These are phyloP conservation scores for Mycena filopes DNA, from an alignment of 768 basidiomycete species.

Conservation along the genomic window DNA sequence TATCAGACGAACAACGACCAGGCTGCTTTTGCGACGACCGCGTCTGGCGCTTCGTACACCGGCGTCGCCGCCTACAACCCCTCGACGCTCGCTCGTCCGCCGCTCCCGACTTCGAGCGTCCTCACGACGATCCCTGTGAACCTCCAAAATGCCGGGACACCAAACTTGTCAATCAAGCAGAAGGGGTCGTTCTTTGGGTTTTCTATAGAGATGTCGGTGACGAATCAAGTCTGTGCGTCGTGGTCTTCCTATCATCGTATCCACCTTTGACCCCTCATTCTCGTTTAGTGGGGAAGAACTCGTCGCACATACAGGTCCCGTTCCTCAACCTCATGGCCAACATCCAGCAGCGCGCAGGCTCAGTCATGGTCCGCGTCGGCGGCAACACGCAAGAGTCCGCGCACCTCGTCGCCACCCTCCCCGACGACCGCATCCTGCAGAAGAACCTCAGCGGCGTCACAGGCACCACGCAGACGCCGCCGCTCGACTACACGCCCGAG, in stretches of 20 bases:
- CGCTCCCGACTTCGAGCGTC: conserved; percentile 58
- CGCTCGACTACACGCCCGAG: conserved; percentile 58
- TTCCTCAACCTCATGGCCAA: conserved; percentile 87
- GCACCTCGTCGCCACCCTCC: conserved; percentile 57
- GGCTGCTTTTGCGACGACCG: too few species aligned
- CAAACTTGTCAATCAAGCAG: conserved; percentile 49
- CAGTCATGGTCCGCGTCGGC: conserved; percentile 73
- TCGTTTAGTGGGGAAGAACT: conserved; percentile 58
- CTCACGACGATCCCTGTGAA: conserved; percentile 57
- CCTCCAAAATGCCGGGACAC: conserved; percentile 48
- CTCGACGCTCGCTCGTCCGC: conserved; percentile 58
- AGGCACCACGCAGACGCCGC: conserved; percentile 57
- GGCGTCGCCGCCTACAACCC: conserved; percentile 66
- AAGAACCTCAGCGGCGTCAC: conserved; percentile 28
- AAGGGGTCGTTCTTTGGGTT: conserved; percentile 63
- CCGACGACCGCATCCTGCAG: conserved; percentile 49
- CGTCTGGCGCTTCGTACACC: conserved; percentile 51
- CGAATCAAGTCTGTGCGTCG: conserved; percentile 63
- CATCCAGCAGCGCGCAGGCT: conserved; percentile 70
- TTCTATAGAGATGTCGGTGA: conserved; percentile 70
- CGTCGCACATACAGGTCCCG: conserved; percentile 62
- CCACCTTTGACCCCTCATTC: not conserved
- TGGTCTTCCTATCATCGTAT: not conserved
- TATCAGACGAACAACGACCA: too few species aligned
- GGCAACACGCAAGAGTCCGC: conserved; percentile 86